Percentiles rank a stretch among this genome's conserved stretches.
Conservation (phyloP, 768 basidiomycete species). For the Fomitopsis pulvina region DNA sequence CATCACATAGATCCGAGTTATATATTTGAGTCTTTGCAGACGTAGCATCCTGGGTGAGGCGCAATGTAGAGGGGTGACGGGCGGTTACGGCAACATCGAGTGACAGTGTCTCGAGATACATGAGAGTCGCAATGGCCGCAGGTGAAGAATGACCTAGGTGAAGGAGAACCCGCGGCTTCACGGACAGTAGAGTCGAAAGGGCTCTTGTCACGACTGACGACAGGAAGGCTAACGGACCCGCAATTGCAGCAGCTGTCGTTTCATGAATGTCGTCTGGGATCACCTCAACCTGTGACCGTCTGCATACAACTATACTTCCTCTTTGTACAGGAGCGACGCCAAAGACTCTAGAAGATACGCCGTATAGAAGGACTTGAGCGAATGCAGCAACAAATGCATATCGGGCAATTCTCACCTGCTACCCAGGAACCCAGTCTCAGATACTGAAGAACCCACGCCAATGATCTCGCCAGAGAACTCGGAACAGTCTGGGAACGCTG, state of each 20-base stretch:
- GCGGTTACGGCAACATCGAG: background rate
- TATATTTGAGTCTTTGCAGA: background rate
- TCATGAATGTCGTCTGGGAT: background rate
- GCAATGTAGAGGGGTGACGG: background rate
- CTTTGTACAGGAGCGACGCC: background rate
- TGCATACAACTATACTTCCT: constrained; percentile 6
- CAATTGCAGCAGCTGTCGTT: background rate
- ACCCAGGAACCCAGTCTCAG: background rate
- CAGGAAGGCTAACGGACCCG: background rate
- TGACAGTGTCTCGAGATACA: background rate
- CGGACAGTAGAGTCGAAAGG: background rate
- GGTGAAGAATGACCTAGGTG: constrained; percentile 1
- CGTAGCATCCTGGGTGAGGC: too few species aligned
- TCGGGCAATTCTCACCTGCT: background rate
- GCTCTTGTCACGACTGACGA: background rate
- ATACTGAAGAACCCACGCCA: background rate
- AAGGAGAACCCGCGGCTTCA: background rate
- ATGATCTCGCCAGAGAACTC: constrained; percentile 1
- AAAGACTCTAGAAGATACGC: constrained; percentile 1
- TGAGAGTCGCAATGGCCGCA: constrained; percentile 1
- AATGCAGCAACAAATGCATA: too few species aligned
- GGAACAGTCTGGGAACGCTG: background rate
- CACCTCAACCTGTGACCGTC: background rate
- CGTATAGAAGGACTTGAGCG: too few species aligned
- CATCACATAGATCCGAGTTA: background rate